These are phyloP conservation scores for Sporothrix brunneoviolacea DNA, from an alignment of 2,329 filamentous ascomycete genomes.

Conservation along the genomic window DNA sequence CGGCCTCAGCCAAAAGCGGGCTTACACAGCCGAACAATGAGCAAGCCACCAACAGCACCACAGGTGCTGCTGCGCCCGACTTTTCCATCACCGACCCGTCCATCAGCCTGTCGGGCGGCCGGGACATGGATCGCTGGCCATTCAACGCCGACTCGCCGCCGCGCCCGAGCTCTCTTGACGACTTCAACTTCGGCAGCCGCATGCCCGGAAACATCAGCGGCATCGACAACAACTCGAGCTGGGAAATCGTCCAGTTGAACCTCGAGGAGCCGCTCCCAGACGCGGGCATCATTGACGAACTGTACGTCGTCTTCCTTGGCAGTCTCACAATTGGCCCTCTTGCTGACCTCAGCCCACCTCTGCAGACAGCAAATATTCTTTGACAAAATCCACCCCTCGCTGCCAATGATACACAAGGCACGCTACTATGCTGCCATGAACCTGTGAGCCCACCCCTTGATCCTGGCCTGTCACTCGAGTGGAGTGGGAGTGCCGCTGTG, in stretches of 20 bases:
- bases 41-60: slow-evolving; percentile 8
- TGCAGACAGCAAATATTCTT: slow-evolving; percentile 76
- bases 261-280: slow-evolving; percentile 53
- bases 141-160: slow-evolving; percentile 48
- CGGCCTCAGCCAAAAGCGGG: not conserved
- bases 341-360: not conserved
- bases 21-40: not conserved
- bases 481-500: no score
- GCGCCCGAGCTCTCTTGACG: slow-evolving; percentile 42
- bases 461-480: not conserved
- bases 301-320: slow-evolving; percentile 45
- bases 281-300: slow-evolving; percentile 66
- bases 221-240: slow-evolving; percentile 57
- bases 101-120: slow-evolving; percentile 40
- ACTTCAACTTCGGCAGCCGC: slow-evolving; percentile 49
- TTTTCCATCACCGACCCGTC: slow-evolving; percentile 40
- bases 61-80: slow-evolving; percentile 26
- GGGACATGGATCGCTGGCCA: slow-evolving; percentile 49
- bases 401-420: slow-evolving; percentile 84
- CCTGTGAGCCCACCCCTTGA: slow-evolving; percentile 41
- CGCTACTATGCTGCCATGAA: slow-evolving; percentile 86
- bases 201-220: slow-evolving; percentile 43
- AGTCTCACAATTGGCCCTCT: no score
- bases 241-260: slow-evolving; percentile 65
- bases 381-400: slow-evolving; percentile 76